A percentile compares a stretch with the other conserved stretches of the same genome.
Evolutionary conservation across 179 eudicot species (phyloP).

Genomic region (Silene noctiflora): DNA sequence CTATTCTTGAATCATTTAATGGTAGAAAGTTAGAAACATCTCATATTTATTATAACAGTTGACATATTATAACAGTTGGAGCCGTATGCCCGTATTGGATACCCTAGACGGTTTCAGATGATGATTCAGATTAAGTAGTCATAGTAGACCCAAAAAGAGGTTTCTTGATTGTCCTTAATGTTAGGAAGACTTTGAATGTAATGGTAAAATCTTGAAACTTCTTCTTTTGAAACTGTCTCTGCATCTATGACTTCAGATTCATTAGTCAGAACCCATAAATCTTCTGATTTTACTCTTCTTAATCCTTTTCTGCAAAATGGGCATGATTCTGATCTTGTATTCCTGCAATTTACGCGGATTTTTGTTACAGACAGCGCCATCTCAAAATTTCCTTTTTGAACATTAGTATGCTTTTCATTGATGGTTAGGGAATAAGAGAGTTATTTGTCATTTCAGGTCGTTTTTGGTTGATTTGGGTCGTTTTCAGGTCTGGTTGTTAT

Average conservation of each 20-base stretch:
- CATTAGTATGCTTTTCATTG: too few relatives aligned
- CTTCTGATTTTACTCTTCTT: constrained; percentile 71
- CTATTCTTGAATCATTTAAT: constrained; percentile 7
- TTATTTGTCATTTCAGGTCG: too few relatives aligned
- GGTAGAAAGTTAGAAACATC: neutral
- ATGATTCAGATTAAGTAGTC: constrained; percentile 49
- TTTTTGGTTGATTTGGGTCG: too few relatives aligned
- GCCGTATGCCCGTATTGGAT: too few relatives aligned
- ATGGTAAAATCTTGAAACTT: constrained; percentile 57
- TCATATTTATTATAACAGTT: neutral
- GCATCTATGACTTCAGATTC: constrained; percentile 63
- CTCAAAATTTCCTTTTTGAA: too few relatives aligned
- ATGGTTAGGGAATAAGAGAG: too few relatives aligned
- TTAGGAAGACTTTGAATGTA: constrained; percentile 62
- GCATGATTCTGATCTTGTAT: constrained; percentile 68
- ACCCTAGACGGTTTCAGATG: too few relatives aligned
- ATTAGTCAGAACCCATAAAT: constrained; percentile 78
- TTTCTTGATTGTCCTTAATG: constrained; percentile 53
- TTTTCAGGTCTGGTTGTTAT: too few relatives aligned
- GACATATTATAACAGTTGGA: neutral
- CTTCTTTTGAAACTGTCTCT: constrained; percentile 52
- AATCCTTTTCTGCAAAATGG: constrained; percentile 83
- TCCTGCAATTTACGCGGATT: constrained; percentile 39
- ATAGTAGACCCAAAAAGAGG: constrained; percentile 55
- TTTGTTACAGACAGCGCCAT: too few relatives aligned